phyloP scores from a whole-genome alignment of 2,329 filamentous ascomycete genomes.

The Scortechinia acanthostroma region DNA sequence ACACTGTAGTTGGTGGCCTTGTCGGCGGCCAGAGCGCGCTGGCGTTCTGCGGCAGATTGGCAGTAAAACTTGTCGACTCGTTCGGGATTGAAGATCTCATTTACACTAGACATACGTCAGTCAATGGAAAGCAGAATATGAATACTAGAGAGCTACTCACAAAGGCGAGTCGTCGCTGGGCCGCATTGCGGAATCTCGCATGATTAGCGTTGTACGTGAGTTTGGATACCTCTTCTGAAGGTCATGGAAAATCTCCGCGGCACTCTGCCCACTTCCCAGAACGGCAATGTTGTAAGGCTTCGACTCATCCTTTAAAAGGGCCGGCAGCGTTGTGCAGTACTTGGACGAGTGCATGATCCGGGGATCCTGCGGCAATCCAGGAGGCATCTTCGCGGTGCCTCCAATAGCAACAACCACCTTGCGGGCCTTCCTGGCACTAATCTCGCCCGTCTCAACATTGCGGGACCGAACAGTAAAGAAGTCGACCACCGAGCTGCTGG shows the following conservation, averaged over 20 bases:
- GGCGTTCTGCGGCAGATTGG: constrained; percentile 55
- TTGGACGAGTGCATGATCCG: constrained; percentile 82
- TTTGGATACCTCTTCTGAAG: constrained; percentile 77
- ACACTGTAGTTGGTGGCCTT: constrained; percentile 90
- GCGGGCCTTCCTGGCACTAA: constrained; percentile 44
- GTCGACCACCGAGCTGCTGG: constrained; percentile 41
- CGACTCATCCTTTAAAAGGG: constrained; percentile 46
- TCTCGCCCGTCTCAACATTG: constrained; percentile 46
- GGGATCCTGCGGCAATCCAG: constrained; percentile 62
- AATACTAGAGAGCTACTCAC: constrained; percentile 38
- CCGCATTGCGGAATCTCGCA: constrained; percentile 75
- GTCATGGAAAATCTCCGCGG: constrained; percentile 91
- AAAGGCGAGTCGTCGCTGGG: constrained; percentile 95
- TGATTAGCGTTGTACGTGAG: constrained; percentile 69
- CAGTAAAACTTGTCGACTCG: constrained; percentile 73
- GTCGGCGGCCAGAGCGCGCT: constrained; percentile 55
- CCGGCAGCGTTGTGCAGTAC: constrained; percentile 61
- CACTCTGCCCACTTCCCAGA: constrained; percentile 83
- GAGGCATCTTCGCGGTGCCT: constrained; percentile 63
- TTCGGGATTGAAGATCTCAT: constrained; percentile 90
- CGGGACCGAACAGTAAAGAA: constrained; percentile 63
- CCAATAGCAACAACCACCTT: constrained; percentile 58
- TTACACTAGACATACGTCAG: constrained; percentile 53
- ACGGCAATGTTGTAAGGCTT: constrained; percentile 71
- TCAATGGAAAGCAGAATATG: constrained; percentile 1